Conservation (phyloP, 2,329 filamentous ascomycete genomes). For the Aureobasidium sp. region DNA sequence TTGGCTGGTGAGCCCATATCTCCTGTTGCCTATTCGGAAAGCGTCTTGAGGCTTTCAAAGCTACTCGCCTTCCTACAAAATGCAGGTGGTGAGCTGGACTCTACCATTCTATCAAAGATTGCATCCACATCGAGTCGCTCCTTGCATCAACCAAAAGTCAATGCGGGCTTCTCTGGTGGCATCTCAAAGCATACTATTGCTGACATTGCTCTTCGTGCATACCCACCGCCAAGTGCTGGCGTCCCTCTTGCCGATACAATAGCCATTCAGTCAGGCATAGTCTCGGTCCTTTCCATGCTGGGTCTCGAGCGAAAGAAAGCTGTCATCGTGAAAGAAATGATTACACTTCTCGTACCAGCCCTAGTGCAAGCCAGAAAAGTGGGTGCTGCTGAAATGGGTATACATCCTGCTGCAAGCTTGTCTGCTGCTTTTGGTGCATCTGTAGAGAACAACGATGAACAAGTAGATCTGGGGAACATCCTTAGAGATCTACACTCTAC, state of each 20-base stretch:
- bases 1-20: constrained; percentile 61
- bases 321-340: constrained; percentile 76
- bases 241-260: constrained; percentile 69
- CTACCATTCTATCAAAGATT: constrained; percentile 44
- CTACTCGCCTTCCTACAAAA: constrained; percentile 60
- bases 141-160: constrained; percentile 4
- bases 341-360: constrained; percentile 73
- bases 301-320: constrained; percentile 84
- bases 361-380: constrained; percentile 85
- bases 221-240: constrained; percentile 53
- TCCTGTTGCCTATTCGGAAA: constrained; percentile 62
- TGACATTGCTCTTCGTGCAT: constrained; percentile 58
- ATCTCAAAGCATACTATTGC: constrained; percentile 45
- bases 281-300: constrained; percentile 71
- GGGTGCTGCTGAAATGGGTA: constrained; percentile 89
- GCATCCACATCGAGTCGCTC: constrained; percentile 23
- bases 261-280: constrained; percentile 75
- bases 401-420: constrained; percentile 85
- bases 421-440: constrained; percentile 53
- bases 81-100: constrained; percentile 54
- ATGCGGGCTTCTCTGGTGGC: constrained; percentile 7
- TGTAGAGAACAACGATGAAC: background rate
- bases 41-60: constrained; percentile 64
- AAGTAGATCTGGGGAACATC: constrained; percentile 2
- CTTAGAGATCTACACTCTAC: constrained; percentile 13